Evolutionary conservation across 345 rosid species (phyloP), one percentile per base, ranked within the genome.

Genomic region (Raphanus sativus): DNA sequence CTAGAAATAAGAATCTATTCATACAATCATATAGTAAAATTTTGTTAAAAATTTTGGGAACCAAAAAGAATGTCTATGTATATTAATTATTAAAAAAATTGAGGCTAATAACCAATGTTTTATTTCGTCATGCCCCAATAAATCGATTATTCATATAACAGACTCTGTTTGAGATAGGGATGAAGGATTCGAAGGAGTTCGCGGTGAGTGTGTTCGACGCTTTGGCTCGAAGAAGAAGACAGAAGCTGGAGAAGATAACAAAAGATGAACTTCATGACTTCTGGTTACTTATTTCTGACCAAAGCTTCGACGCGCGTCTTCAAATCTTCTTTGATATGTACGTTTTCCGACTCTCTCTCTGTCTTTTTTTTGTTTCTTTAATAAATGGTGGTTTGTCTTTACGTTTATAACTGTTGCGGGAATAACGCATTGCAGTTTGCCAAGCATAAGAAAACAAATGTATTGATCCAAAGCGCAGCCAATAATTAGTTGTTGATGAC

Each of bases 291-390:
- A 89, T 95, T 71, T 85, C 96, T 4, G 94, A 95, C 72, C 91
- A 92, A 67, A 92, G 98, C 80, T 95, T 95, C 69, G 99, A 92
- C 81, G 98, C 97, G 4, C 96, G 94, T 65, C 97, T 95, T 66
- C 99, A 95, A 71, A 90, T 95, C 75, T 92, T 95, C 90, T 95
- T 95, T 50, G 99, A 95, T 69, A 91, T 95, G 97, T 92, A 50
- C 8, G 88, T 81, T 12, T 12, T 34, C 38, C 54, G 5, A 32
- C 10, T 9, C 6, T 12, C 10, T 15, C 55, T 50, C 2, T n/a
- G 9, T 54, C 8, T 54, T n/a, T 50, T 50, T 12, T 42, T 42
- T 36, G 40, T 1, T 50, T 50, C 55, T 50, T 50, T 52, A 52
- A 52, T 52, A 52, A 7, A 15, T 52, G 6, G 6, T 54, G 24